Conservation (phyloP, 805 yeast genomes). For the Nematodospora valgi region DNA sequence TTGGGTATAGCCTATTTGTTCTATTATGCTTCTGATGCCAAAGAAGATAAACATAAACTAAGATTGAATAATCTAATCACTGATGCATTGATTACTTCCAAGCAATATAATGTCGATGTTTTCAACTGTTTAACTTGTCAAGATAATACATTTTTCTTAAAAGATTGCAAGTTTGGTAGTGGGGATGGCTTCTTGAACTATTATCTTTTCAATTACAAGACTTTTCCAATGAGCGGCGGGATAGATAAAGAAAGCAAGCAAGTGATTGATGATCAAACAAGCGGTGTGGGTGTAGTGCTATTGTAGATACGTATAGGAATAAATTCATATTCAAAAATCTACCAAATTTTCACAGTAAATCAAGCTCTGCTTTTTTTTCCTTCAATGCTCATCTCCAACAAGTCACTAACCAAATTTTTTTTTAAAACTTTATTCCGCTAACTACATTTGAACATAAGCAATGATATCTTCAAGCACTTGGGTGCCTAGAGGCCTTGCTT, state of each 20-base stretch:
- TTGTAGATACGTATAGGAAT: slow-evolving; percentile 35
- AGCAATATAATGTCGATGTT: slow-evolving; percentile 71
- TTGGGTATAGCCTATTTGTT: slow-evolving; percentile 84
- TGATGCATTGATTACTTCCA: slow-evolving; percentile 77
- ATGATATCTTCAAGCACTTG: slow-evolving; percentile 93
- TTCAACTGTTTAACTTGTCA: slow-evolving; percentile 90
- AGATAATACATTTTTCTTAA: slow-evolving; percentile 82
- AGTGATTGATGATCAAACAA: slow-evolving; percentile 50
- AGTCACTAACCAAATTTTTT: no score
- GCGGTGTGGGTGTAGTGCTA: slow-evolving; percentile 91
- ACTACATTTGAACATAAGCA: no score
- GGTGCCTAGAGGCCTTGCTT: slow-evolving; percentile 95
- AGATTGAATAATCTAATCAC: slow-evolving; percentile 61
- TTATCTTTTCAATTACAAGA: slow-evolving; percentile 86
- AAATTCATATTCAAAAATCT: neutral
- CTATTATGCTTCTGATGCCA: slow-evolving; percentile 81
- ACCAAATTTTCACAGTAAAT: no score
- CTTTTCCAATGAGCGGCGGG: slow-evolving; percentile 82
- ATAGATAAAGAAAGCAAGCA: slow-evolving; percentile 52
- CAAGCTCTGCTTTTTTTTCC: slow-evolving; percentile 8
- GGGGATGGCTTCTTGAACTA: slow-evolving; percentile 93
- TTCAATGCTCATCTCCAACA: slow-evolving; percentile 8
- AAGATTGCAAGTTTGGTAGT: slow-evolving; percentile 80
- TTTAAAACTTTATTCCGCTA: no score
- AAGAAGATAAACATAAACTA: slow-evolving; percentile 47